Base-by-base conservation (phyloP, 805 yeast genomes). In the Isabelozyma gotoi region DNA sequence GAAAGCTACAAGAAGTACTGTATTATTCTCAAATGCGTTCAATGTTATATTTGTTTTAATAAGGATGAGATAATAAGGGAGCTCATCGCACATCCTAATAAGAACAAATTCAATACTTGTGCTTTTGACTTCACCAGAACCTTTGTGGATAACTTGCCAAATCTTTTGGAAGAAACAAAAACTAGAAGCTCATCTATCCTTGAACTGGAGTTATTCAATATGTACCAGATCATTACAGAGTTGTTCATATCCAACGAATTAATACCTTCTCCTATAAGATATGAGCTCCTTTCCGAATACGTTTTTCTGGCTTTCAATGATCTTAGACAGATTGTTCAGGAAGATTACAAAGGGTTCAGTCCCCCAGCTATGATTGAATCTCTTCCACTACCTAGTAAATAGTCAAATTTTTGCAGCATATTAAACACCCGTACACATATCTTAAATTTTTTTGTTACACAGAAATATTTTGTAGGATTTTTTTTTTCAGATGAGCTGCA, bases 401-500 rank as follows among this genome's bases (percentile, higher is more conserved):
- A 24, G n/a, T n/a, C n/a, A 4, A 24, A 32, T 5, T 8, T 31
- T 32, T 32, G 34, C 34, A 32, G 17, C 18, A n/a, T 14, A 15
- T 32, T 7, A 4, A 5, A 14, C 34, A 15, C 8, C 34, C 34
- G 15, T 32, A 32, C 48, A 47, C 49, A 44, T 46, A 47, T 46
- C 39, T 36, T 14, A 21, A 19, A 36, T 36, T 46, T 46, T 46
- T 50, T 44, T 45, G 43, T 49, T 51, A 24, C 29, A 24, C 29
- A 24, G 29, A 24, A 24, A 5, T 24, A 3, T 4, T 7, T 24
- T 3, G 8, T 10, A n/a, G 12, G 8, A 10, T 24, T 24, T 24
- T 24, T 24, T 24, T 24, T 32, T 32, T 32, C 16, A 45, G 65
- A 59, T 60, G 65, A 60, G 65, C 56, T 52, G 52, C 56, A 41